Conservation (phyloP, 768 basidiomycete species). For the Sporobolomyces phaffii region DNA sequence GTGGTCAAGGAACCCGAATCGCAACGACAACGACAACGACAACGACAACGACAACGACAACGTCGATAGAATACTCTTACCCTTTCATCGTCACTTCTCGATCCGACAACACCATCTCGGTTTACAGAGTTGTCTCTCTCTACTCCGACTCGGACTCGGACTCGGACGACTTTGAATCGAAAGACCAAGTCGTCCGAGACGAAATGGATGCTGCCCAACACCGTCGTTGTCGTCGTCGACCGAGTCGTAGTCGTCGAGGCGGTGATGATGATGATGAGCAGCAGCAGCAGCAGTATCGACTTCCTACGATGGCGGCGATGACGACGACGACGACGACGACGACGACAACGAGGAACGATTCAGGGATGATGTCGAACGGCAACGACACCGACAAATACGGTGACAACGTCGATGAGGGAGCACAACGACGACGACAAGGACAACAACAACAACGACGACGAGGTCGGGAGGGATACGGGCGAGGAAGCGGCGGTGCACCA, state of each 20-base stretch:
- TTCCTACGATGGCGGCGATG: background rate
- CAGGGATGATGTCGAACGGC: too few relatives aligned
- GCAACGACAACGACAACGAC: too few relatives aligned
- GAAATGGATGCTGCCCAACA: background rate
- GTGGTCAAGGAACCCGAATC: background rate
- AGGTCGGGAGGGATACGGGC: too few relatives aligned
- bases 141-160: too few relatives aligned
- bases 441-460: too few relatives aligned
- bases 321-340: background rate
- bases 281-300: background rate
- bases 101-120: conserved; percentile 27
- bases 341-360: background rate
- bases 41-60: background rate
- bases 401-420: too few relatives aligned
- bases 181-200: too few relatives aligned
- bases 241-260: background rate
- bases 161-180: too few relatives aligned
- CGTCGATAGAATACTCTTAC: conserved; percentile 19
- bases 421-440: too few relatives aligned
- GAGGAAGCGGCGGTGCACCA: too few relatives aligned
- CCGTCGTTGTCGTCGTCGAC: background rate
- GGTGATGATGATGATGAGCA: background rate
- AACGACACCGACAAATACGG: too few relatives aligned
- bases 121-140: conserved; percentile 10
- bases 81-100: conserved; percentile 23